These are phyloP conservation scores for Plasmodium sp. DNA, from an alignment of 169 alveolate species.

Conservation along the genomic window DNA sequence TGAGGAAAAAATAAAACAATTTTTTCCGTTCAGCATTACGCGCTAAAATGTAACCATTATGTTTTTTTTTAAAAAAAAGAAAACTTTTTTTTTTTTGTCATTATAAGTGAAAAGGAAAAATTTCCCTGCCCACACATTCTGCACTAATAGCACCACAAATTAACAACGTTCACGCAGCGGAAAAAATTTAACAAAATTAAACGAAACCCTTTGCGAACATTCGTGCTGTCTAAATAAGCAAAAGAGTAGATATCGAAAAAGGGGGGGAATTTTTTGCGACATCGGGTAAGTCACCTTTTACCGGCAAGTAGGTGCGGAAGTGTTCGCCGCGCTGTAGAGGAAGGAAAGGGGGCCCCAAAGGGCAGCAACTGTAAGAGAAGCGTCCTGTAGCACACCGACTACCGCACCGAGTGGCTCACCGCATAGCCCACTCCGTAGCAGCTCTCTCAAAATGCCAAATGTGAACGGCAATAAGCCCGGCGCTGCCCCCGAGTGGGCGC, in stretches of 20 bases:
- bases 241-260: neutral
- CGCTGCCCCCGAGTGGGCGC: neutral
- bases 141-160: neutral
- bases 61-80: neutral
- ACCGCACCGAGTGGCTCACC: neutral
- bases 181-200: neutral
- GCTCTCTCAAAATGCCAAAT: neutral
- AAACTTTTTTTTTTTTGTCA: neutral
- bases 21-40: neutral
- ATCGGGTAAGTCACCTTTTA: neutral
- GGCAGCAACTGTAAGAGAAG: neutral
- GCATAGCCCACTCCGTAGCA: neutral
- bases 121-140: neutral
- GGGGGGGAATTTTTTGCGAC: neutral
- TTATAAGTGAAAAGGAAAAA: neutral
- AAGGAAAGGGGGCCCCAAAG: neutral
- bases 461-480: conserved; percentile 1
- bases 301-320: neutral
- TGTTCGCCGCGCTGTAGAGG: neutral
- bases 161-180: neutral
- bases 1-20: neutral
- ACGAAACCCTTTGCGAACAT: neutral
- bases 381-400: neutral
- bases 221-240: neutral
- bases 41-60: neutral